Percentiles rank a stretch among this genome's conserved stretches.
Evolutionary conservation across 805 yeast species (phyloP).

Genomic region (Teunomyces gatunensis): DNA sequence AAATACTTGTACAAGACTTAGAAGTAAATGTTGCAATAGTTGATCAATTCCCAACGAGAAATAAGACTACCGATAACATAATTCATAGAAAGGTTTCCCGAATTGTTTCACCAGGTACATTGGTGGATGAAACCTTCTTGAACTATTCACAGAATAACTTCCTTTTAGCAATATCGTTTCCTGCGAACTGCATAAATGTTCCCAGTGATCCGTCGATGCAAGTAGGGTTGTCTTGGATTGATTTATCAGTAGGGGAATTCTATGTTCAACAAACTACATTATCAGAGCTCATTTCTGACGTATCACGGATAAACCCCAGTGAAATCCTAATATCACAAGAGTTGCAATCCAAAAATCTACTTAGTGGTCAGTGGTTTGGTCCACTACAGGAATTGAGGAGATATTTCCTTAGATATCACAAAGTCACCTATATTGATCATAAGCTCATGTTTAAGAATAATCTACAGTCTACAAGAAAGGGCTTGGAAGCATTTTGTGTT

Average conservation of each 20-base stretch:
- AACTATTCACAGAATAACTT: conserved; percentile 71
- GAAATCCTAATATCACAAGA: conserved; percentile 66
- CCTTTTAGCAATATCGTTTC: conserved; percentile 62
- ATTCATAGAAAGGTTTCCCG: conserved; percentile 72
- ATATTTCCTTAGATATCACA: conserved; percentile 58
- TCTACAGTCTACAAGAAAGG: conserved; percentile 35
- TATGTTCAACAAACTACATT: conserved; percentile 63
- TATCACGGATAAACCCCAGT: conserved; percentile 75
- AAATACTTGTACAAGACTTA: conserved; percentile 66
- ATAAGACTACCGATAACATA: conserved; percentile 22
- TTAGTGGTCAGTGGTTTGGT: conserved; percentile 53
- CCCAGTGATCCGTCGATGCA: conserved; percentile 40
- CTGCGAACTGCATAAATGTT: conserved; percentile 40
- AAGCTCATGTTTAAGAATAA: conserved; percentile 31
- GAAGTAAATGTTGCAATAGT: conserved; percentile 76
- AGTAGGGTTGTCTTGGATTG: conserved; percentile 86
- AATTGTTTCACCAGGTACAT: conserved; percentile 88
- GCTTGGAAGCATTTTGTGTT: conserved; percentile 29
- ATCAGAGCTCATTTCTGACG: conserved; percentile 62
- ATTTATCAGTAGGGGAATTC: conserved; percentile 78
- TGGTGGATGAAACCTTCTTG: conserved; percentile 81
- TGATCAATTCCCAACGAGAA: conserved; percentile 52
- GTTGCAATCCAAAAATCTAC: conserved; percentile 36
- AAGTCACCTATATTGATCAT: conserved; percentile 27
- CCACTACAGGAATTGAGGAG: conserved; percentile 57